Conservation (phyloP, 805 yeast genomes). For the Saccharomycopsis schoenii region DNA sequence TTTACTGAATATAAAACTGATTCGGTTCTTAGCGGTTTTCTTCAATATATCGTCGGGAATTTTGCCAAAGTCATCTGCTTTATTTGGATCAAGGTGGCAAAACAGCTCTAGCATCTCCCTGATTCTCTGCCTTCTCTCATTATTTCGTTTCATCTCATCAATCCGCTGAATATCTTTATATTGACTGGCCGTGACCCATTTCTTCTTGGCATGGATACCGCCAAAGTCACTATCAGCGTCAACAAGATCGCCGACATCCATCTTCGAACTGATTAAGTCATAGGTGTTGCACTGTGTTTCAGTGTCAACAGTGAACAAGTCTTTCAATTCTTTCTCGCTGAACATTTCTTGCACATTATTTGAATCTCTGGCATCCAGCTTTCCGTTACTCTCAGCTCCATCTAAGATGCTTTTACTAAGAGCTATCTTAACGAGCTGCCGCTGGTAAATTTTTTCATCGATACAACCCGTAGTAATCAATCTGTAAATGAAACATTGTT, state of each 20-base stretch:
- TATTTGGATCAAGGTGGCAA: not conserved
- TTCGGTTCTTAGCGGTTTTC: not conserved
- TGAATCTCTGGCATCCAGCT: conserved; percentile 32
- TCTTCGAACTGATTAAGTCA: conserved; percentile 47
- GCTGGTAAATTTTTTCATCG: conserved; percentile 88
- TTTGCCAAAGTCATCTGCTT: not conserved
- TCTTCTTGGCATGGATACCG: not conserved
- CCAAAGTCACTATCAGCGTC: not conserved
- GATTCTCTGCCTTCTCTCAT: not conserved
- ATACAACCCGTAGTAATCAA: conserved; percentile 80
- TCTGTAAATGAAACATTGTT: conserved; percentile 72
- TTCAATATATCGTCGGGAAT: not conserved
- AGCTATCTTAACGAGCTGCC: conserved; percentile 79
- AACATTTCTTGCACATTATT: conserved; percentile 33
- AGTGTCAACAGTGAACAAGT: conserved; percentile 53
- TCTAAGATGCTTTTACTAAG: conserved; percentile 60
- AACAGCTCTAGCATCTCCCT: not conserved
- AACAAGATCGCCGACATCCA: not conserved
- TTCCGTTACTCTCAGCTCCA: conserved; percentile 29
- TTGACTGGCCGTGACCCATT: conserved; percentile 4
- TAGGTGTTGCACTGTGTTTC: conserved; percentile 61
- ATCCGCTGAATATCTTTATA: not conserved
- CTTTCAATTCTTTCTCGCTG: conserved; percentile 56
- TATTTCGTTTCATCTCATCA: not conserved
- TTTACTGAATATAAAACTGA: not conserved